phyloP scores from a whole-genome alignment of 495 filamentous ascomycete species.

The Podospora didyma region DNA sequence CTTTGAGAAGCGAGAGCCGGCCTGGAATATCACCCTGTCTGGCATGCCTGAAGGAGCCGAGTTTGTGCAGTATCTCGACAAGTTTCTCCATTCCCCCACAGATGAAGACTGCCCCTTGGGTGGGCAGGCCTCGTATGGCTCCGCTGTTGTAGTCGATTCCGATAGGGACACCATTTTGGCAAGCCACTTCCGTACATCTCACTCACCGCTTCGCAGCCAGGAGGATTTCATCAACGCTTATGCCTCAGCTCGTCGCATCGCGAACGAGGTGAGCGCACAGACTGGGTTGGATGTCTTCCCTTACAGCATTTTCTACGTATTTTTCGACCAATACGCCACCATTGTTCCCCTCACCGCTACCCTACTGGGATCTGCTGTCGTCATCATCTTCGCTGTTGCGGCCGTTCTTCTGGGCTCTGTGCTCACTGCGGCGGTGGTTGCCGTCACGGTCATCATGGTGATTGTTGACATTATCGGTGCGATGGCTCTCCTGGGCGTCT shows the following conservation, averaged over 20 bases:
- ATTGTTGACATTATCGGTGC: slow-evolving; percentile 91
- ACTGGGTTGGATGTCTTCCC: slow-evolving; percentile 82
- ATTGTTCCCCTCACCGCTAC: slow-evolving; percentile 76
- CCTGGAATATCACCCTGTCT: slow-evolving; percentile 80
- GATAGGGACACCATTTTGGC: slow-evolving; percentile 62
- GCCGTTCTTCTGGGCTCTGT: slow-evolving; percentile 78
- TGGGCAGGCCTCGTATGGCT: slow-evolving; percentile 80
- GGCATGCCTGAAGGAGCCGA: slow-evolving; percentile 93
- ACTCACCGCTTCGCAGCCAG: slow-evolving; percentile 80
- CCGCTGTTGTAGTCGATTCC: slow-evolving; percentile 75
- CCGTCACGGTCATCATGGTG: slow-evolving; percentile 83
- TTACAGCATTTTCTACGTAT: slow-evolving; percentile 95
- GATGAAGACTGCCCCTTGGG: slow-evolving; percentile 80
- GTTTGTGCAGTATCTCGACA: slow-evolving; percentile 77
- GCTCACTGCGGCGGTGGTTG: slow-evolving; percentile 75
- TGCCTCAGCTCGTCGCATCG: slow-evolving; percentile 84
- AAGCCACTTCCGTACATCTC: slow-evolving; percentile 86
- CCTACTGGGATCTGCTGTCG: slow-evolving; percentile 77
- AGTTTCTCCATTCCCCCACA: slow-evolving; percentile 79
- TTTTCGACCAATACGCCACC: slow-evolving; percentile 92
- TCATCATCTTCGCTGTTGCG: slow-evolving; percentile 74
- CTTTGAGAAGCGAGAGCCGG: slow-evolving; percentile 67
- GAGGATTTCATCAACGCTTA: slow-evolving; percentile 92
- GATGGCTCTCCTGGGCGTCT: slow-evolving; percentile 85
- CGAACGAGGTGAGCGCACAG: slow-evolving; percentile 60